phyloP scores from a whole-genome alignment of 2,329 filamentous ascomycete genomes.

The Stagonosporopsis tanaceti region DNA sequence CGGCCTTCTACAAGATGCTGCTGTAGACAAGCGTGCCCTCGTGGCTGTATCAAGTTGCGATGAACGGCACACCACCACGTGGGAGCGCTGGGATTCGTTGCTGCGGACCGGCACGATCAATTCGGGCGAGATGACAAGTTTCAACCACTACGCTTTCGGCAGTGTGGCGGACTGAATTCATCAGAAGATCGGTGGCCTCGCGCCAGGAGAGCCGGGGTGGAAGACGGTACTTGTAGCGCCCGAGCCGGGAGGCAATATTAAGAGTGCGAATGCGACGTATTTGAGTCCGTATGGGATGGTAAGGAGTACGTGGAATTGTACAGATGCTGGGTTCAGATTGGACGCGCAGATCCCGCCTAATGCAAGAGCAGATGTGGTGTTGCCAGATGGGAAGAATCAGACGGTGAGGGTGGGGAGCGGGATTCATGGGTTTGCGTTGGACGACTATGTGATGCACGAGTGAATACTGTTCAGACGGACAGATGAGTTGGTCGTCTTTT shows the following conservation, averaged over 20 bases:
- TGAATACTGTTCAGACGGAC: not conserved
- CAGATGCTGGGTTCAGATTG: not conserved
- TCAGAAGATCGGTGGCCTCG: constrained; percentile 50
- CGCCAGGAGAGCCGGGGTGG: constrained; percentile 48
- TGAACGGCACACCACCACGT: constrained; percentile 60
- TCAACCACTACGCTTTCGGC: constrained; percentile 62
- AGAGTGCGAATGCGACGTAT: constrained; percentile 38
- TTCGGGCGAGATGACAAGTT: constrained; percentile 58
- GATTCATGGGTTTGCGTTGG: not conserved
- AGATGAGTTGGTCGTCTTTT: not conserved
- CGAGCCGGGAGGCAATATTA: constrained; percentile 44
- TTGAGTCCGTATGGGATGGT: constrained; percentile 44
- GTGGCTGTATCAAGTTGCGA: constrained; percentile 60
- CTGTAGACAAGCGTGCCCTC: constrained; percentile 56
- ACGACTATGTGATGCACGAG: not conserved
- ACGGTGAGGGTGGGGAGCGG: constrained; percentile 1
- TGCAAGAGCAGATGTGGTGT: not conserved
- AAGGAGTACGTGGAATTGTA: constrained; percentile 34
- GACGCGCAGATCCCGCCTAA: constrained; percentile 2
- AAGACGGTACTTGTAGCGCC: constrained; percentile 49
- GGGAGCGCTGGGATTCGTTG: constrained; percentile 62
- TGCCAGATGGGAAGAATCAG: not conserved
- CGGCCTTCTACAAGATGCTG: constrained; percentile 57
- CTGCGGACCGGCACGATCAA: constrained; percentile 56
- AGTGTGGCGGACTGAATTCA: constrained; percentile 60